Evolutionary conservation across 2,329 filamentous ascomycete species (phyloP).

Genomic region (Colletotrichum abscissum): DNA sequence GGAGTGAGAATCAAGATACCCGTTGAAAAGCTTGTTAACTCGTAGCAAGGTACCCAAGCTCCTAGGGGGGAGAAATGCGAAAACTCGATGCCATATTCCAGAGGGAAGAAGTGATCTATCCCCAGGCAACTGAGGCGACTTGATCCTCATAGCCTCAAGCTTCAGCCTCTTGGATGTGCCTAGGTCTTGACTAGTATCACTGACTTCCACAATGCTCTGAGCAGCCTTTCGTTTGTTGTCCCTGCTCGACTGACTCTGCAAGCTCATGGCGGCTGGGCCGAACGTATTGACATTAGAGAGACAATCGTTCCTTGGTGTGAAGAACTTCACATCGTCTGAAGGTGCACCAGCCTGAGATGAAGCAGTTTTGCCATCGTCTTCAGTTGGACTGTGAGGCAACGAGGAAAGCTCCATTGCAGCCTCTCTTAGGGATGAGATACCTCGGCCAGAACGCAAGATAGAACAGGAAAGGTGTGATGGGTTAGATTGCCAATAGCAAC

Average conservation of each 20-base stretch:
- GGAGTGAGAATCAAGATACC: conserved; percentile 64
- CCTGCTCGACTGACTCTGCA: neutral
- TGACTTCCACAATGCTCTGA: neutral
- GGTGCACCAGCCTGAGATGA: neutral
- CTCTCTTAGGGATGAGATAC: neutral
- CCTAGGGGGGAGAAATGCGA: conserved; percentile 73
- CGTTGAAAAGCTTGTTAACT: conserved; percentile 75
- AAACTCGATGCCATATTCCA: conserved; percentile 78
- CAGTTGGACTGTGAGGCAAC: neutral
- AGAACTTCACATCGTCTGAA: neutral
- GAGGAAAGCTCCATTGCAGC: neutral
- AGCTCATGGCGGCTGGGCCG: neutral
- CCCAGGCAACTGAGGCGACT: neutral
- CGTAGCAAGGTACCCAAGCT: conserved; percentile 73
- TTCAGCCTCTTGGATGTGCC: conserved; percentile 13
- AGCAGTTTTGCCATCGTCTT: neutral
- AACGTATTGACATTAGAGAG: neutral
- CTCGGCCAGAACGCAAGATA: neutral
- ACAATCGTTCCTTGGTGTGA: neutral
- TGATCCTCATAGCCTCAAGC: neutral
- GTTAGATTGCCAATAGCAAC: conserved; percentile 17
- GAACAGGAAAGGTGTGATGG: neutral
- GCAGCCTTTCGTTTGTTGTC: conserved; percentile 17
- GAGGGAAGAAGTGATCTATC: conserved; percentile 37
- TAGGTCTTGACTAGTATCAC: neutral